Evolutionary conservation across 192 early-diverging fungal genomes (phyloP).

Genomic region (Piromyces sp.): DNA sequence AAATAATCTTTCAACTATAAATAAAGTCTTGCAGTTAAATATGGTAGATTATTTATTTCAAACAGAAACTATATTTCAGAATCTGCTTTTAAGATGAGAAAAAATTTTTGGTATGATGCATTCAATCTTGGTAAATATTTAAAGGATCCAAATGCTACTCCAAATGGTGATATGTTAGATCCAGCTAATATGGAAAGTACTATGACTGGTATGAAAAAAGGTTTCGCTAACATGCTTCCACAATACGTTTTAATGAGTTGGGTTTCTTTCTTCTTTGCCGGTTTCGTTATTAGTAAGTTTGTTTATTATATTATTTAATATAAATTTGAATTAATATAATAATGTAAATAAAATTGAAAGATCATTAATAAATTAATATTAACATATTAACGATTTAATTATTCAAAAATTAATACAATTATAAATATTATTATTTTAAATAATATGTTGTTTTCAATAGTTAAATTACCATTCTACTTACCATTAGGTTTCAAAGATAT

Average conservation of each 20-base stretch:
- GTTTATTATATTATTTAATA: neutral
- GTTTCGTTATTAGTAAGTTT: slow-evolving; percentile 78
- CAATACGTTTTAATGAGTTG: slow-evolving; percentile 97
- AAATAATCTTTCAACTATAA: too few species aligned
- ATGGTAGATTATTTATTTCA: slow-evolving; percentile 39
- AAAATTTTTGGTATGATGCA: slow-evolving; percentile 48
- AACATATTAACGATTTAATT: too few species aligned
- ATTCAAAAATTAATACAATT: too few species aligned
- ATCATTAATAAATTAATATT: too few species aligned
- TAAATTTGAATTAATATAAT: too few species aligned
- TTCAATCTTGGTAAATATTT: slow-evolving; percentile 70
- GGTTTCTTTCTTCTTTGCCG: slow-evolving; percentile 97
- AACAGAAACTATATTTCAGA: slow-evolving; percentile 49
- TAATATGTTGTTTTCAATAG: slow-evolving; percentile 24
- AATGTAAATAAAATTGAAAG: too few species aligned
- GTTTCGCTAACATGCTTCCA: slow-evolving; percentile 92
- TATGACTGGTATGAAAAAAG: slow-evolving; percentile 98
- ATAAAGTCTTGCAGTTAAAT: slow-evolving; percentile 34
- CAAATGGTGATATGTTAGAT: slow-evolving; percentile 52
- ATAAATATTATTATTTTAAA: too few species aligned
- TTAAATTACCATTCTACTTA: slow-evolving; percentile 90
- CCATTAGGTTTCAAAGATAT: slow-evolving; percentile 93
- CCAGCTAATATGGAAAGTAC: slow-evolving; percentile 83
- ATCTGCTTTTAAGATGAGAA: slow-evolving; percentile 53
- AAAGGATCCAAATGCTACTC: slow-evolving; percentile 57